phyloP scores from a whole-genome alignment of 192 early-diverging fungal species.

The Geosiphon pyriformis region DNA sequence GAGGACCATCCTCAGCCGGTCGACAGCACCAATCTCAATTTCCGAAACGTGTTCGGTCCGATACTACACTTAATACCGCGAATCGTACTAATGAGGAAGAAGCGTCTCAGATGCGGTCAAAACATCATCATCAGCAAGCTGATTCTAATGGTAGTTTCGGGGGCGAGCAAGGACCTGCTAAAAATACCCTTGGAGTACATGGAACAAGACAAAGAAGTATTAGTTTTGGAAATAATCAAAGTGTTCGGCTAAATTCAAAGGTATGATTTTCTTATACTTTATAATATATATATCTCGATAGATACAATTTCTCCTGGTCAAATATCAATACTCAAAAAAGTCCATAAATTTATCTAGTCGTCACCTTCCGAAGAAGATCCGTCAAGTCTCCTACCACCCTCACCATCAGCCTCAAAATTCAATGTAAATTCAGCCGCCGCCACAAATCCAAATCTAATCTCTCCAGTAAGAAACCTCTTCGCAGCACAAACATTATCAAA shows the following conservation, averaged over 20 bases:
- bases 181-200: not conserved
- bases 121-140: constrained; percentile 31
- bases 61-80: constrained; percentile 37
- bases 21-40: constrained; percentile 29
- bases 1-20: constrained; percentile 8
- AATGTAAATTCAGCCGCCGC: not conserved
- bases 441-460: not conserved
- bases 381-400: constrained; percentile 9
- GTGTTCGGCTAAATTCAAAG: constrained; percentile 7
- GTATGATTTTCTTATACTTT: not conserved
- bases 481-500: constrained; percentile 21
- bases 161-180: not conserved
- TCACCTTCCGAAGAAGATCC: too few relatives aligned
- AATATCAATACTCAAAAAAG: not conserved
- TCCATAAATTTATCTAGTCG: too few relatives aligned
- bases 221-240: not conserved
- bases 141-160: not conserved
- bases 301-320: not conserved
- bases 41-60: constrained; percentile 42
- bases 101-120: constrained; percentile 25
- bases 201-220: not conserved
- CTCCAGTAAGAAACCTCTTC: not conserved
- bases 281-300: not conserved
- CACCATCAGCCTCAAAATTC: constrained; percentile 2
- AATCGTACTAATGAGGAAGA: constrained; percentile 34